These are phyloP conservation scores for Steccherinum ochraceum DNA, from an alignment of 768 basidiomycete species.

Conservation along the genomic window DNA sequence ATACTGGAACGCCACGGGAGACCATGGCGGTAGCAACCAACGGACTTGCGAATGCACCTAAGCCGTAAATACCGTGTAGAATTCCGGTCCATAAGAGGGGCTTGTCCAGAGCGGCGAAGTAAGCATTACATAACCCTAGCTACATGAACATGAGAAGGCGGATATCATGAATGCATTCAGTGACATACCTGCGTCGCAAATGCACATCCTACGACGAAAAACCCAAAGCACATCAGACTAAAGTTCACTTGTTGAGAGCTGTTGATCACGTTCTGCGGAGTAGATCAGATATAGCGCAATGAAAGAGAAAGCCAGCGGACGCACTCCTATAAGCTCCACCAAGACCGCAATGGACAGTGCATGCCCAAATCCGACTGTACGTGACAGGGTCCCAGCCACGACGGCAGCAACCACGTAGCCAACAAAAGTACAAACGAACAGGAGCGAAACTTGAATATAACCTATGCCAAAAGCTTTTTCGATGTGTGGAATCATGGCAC, in stretches of 20 bases:
- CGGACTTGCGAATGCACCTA: constrained; percentile 19
- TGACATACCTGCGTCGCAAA: constrained; percentile 19
- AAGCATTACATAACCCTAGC: constrained; percentile 20
- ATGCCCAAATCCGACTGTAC: constrained; percentile 17
- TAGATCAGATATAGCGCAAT: background rate
- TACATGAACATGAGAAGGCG: background rate
- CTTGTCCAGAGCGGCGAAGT: constrained; percentile 20
- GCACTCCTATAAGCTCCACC: constrained; percentile 17
- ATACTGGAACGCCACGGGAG: constrained; percentile 16
- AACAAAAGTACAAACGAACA: constrained; percentile 20
- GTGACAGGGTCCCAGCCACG: constrained; percentile 13
- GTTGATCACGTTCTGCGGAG: constrained; percentile 19
- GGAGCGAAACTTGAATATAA: constrained; percentile 18
- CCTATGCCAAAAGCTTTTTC: constrained; percentile 17
- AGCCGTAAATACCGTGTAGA: constrained; percentile 21
- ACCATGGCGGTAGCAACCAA: constrained; percentile 19
- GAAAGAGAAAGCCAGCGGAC: background rate
- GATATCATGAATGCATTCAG: background rate
- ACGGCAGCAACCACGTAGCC: constrained; percentile 20
- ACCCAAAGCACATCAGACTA: constrained; percentile 21
- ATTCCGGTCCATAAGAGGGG: constrained; percentile 21
- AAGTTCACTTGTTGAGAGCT: constrained; percentile 19
- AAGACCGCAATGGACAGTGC: constrained; percentile 15
- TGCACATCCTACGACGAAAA: constrained; percentile 20
- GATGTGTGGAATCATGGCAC: constrained; percentile 20